Evolutionary conservation across 192 early-diverging fungal genomes (phyloP).

Genomic region (Rhizoclosmatium globosum): DNA sequence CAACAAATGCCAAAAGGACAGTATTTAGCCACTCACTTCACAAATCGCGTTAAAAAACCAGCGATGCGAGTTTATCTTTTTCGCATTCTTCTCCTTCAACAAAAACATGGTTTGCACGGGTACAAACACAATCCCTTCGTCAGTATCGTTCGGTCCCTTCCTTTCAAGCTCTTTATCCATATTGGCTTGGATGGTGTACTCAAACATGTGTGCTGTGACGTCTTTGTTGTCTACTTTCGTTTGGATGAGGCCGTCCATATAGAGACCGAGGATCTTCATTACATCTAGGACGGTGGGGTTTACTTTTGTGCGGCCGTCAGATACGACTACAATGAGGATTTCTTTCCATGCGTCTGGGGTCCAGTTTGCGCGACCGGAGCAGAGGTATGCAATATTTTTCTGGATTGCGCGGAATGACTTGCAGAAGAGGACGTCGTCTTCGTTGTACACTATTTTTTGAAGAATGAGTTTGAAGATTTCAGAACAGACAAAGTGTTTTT

Average conservation of each 20-base stretch:
- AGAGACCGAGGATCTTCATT: slow-evolving; percentile 80
- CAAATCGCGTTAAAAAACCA: slow-evolving; percentile 85
- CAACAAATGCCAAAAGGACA: neutral
- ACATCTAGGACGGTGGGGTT: slow-evolving; percentile 70
- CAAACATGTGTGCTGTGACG: slow-evolving; percentile 86
- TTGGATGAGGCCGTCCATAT: slow-evolving; percentile 63
- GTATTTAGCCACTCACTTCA: slow-evolving; percentile 21
- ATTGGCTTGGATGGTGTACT: slow-evolving; percentile 83
- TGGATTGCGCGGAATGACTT: slow-evolving; percentile 83
- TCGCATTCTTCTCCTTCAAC: slow-evolving; percentile 92
- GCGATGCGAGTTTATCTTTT: slow-evolving; percentile 84
- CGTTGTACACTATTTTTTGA: slow-evolving; percentile 75
- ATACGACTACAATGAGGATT: slow-evolving; percentile 58
- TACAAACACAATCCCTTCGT: slow-evolving; percentile 36
- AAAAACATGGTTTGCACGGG: slow-evolving; percentile 82
- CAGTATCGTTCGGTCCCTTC: slow-evolving; percentile 43
- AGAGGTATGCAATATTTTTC: slow-evolving; percentile 92
- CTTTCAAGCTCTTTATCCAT: slow-evolving; percentile 70
- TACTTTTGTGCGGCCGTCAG: slow-evolving; percentile 81
- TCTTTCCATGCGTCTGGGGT: slow-evolving; percentile 71
- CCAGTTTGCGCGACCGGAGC: slow-evolving; percentile 72
- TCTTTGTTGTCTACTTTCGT: slow-evolving; percentile 61
- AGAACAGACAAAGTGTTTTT: slow-evolving; percentile 43
- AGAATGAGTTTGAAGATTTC: neutral
- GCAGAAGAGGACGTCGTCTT: slow-evolving; percentile 90